These are phyloP conservation scores for Scleroderma bovista DNA, from an alignment of 768 basidiomycete species.

Conservation along the genomic window DNA sequence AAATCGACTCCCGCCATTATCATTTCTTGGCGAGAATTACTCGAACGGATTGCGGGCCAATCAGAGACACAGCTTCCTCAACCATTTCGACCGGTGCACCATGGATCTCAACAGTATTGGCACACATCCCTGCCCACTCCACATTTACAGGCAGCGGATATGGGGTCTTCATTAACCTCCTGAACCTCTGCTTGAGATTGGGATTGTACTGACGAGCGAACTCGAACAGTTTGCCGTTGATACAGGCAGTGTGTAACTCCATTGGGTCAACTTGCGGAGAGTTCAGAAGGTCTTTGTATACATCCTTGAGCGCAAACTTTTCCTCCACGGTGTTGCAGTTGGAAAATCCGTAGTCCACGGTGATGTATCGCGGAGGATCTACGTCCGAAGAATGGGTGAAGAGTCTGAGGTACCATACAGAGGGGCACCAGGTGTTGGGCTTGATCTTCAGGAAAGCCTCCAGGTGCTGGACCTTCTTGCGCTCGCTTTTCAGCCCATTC, in stretches of 20 bases:
- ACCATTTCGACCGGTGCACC: neutral
- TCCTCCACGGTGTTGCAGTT: constrained; percentile 28
- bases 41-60: neutral
- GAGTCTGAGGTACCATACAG: constrained; percentile 37
- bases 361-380: constrained; percentile 7
- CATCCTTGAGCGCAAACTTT: constrained; percentile 18
- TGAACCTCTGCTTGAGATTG: constrained; percentile 16
- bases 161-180: constrained; percentile 25
- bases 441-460: constrained; percentile 20
- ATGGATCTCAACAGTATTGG: neutral
- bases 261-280: constrained; percentile 20
- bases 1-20: no score
- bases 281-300: constrained; percentile 28
- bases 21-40: neutral
- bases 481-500: constrained; percentile 10
- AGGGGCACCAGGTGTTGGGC: constrained; percentile 8
- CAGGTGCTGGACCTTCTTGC: constrained; percentile 11
- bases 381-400: constrained; percentile 13
- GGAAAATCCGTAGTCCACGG: constrained; percentile 32
- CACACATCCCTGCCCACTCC: neutral
- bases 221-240: constrained; percentile 27
- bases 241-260: constrained; percentile 30
- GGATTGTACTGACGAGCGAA: constrained; percentile 16
- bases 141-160: constrained; percentile 12
- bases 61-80: neutral